Base-by-base conservation (phyloP, 129 eudicot genomes). In the Flaveria robusta region DNA sequence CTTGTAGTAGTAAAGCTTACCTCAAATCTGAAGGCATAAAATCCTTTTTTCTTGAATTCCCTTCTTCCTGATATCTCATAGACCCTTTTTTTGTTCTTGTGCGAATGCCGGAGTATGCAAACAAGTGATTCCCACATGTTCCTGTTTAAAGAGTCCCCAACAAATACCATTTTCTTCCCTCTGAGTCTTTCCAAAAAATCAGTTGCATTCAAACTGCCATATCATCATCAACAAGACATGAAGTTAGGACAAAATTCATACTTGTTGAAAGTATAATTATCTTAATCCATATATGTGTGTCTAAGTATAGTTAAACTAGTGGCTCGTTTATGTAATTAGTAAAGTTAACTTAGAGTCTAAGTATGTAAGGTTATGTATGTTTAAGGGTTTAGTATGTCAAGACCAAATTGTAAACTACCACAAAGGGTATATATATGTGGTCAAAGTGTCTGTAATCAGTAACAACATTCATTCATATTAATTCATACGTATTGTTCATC, bases 71-170 rank as follows among this genome's bases (percentile, higher is more conserved):
- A 87, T 68, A 89, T 86, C 81, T 95, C 99, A 74, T 86, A 88
- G 47, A 95, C 96, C 62, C 85, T 82, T 19, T 67, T 79, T 82
- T 95, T 91, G 87, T 95, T 63, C 70, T 74, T 62, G 68, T 89
- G 70, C 42, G 94, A 87, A 58, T 91, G 94, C 56, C 88, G 85
- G 51, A 95, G 91, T 20, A 87, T 82, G 86, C 99, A 95, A 68
- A 95, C 96, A 78, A 95, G 96, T 50, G 99, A 95, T 79, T 95
- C 99, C 99, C 99, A 91, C 99, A 95, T 95, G 81, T 95, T 95
- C 85, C 99, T 86, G 69, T 95, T 95, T 15, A 95, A 76, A 24
- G 99, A 95, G 71, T 95, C 97, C 60, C 99, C 99, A 29, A 95
- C 96, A 72, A 95, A 91, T 19, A 91, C 97, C 76, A 95, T 81